A percentile compares a stretch with the other conserved stretches of the same genome.
Evolutionary conservation across 202 grass and related monocot species (phyloP).

Genomic region (Alloteropsis angusta): DNA sequence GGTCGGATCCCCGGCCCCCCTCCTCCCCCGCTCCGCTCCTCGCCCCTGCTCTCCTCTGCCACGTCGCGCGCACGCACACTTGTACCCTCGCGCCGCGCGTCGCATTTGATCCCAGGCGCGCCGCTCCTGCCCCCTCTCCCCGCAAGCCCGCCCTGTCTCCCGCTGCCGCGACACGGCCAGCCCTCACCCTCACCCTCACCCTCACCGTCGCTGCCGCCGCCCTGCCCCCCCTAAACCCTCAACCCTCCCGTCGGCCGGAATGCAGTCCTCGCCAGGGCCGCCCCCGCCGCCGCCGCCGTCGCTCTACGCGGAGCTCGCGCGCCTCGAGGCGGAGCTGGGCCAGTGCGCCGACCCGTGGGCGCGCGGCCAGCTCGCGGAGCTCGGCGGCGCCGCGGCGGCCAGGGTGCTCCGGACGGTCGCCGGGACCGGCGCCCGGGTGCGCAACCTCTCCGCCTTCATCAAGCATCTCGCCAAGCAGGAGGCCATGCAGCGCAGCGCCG

Average conservation of each 20-base stretch:
- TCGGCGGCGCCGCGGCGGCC: slow-evolving; percentile 26
- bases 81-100: too few relatives aligned
- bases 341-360: slow-evolving; percentile 3
- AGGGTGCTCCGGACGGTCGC: slow-evolving; percentile 26
- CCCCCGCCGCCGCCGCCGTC: neutral
- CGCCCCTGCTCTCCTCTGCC: too few relatives aligned
- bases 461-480: slow-evolving; percentile 8
- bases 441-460: slow-evolving; percentile 36
- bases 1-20: too few relatives aligned
- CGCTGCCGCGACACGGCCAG: too few relatives aligned
- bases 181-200: neutral
- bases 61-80: too few relatives aligned
- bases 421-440: neutral
- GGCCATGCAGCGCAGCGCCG: slow-evolving; percentile 26
- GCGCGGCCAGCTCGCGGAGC: slow-evolving; percentile 21
- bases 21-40: too few relatives aligned
- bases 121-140: too few relatives aligned
- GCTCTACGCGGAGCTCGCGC: slow-evolving; percentile 8
- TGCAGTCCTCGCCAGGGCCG: neutral
- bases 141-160: neutral
- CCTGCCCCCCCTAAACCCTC: neutral
- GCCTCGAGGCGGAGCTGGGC: slow-evolving; percentile 21
- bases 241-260: neutral
- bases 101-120: too few relatives aligned
- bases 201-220: neutral